Base-by-base conservation (phyloP, 768 basidiomycete species). In the Pulveroboletus sp. region DNA sequence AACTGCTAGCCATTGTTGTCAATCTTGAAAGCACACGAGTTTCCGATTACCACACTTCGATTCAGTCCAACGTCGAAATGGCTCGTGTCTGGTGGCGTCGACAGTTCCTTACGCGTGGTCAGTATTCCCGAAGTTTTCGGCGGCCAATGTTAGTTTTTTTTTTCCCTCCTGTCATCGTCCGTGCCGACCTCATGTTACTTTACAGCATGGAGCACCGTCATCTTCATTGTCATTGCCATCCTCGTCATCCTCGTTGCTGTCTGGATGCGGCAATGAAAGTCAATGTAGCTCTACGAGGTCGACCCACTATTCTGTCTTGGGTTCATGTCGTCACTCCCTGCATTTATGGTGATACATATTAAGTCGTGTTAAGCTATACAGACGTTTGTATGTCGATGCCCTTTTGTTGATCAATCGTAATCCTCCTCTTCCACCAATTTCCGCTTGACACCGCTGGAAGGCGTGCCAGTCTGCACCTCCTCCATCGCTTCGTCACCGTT, bases 21-120 rank as follows among this genome's bases (percentile, higher is more conserved):
- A 17, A 96, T 99, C 53, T 73, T 97, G 50, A 90, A 89, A 68
- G 89, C 96, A 0, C 95, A 98, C 67, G 93, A 94, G 51, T 93
- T 98, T 67, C 89, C 96, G 5, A 82, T 90, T 6, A 98, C 96
- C 1, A 83, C 88, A 5, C 69, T 99, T 47, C 80, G 80, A 50
- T 99, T 99, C 76, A 95, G 87, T 63, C 86, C 93, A 2, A 75
- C 82, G 6, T 83, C 86, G 12, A 81, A 76, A n/a, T 56, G 94
- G 12, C 76, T 99, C 4, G 79, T 94, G 17, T 91, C 91, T 6
- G 94, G 89, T 16, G 93, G 93, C 58, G 88, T 90, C 8, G 95
- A 98, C 70, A 93, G 89, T 65, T 82, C 86, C 2, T 72, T 97
- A 17, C 81, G 94, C 24, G 73, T 93, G 36, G 79, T 94, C 26